Conservation (phyloP, 2,329 filamentous ascomycete genomes). For the Basipetospora chlamydospora region DNA sequence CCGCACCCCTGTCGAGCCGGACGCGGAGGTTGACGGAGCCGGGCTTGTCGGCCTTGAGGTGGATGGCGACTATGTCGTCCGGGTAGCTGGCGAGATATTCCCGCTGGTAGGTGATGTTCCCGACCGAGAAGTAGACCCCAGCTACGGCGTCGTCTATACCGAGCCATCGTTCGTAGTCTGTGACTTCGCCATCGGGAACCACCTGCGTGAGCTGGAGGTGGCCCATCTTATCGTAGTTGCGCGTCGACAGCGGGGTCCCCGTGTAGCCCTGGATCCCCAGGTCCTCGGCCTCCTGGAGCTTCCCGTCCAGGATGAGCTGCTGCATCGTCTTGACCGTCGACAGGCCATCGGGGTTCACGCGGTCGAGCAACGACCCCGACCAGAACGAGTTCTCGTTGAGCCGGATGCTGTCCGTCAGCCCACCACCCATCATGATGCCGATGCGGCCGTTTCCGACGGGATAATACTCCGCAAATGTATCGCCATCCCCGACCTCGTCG, state of each 20-base stretch:
- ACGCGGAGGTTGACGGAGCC: conserved; percentile 6
- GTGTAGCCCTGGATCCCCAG: conserved; percentile 16
- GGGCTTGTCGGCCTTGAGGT: conserved; percentile 9
- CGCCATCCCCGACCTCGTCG: not conserved
- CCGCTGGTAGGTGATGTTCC: conserved; percentile 10
- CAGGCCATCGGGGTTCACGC: conserved; percentile 20
- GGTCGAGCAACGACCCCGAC: conserved; percentile 24
- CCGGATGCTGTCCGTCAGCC: too few relatives aligned
- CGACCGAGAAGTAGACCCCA: conserved; percentile 8
- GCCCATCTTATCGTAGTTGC: conserved; percentile 21
- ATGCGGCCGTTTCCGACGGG: not conserved
- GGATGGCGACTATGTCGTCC: conserved; percentile 11
- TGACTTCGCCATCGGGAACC: conserved; percentile 10
- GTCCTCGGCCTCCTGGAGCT: conserved; percentile 10
- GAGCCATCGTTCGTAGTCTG: conserved; percentile 13
- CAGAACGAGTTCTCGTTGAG: conserved; percentile 33
- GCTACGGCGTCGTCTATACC: conserved; percentile 8
- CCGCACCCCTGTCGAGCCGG: conserved; percentile 5
- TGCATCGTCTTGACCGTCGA: conserved; percentile 20
- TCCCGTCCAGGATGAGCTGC: conserved; percentile 20
- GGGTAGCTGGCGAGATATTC: conserved; percentile 14
- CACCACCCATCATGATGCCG: not conserved
- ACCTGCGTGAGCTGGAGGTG: conserved; percentile 13
- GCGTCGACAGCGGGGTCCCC: conserved; percentile 21
- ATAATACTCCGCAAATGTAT: not conserved